Conservation (phyloP, 441 rosid genomes). For the Populus trichocarpa region DNA sequence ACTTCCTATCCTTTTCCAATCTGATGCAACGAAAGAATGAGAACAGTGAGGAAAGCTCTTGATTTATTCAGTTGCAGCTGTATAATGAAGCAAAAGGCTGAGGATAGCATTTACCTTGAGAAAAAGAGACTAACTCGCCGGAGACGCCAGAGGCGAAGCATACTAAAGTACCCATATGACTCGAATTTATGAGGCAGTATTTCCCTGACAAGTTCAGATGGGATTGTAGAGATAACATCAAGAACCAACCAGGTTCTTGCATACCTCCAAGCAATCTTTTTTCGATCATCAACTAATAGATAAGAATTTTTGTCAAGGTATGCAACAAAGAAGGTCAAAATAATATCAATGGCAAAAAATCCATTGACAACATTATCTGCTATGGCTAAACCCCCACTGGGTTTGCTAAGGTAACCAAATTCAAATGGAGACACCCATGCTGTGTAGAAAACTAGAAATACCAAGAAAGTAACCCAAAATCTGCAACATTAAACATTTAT, state of each 20-base stretch:
- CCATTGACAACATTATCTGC: conserved; percentile 64
- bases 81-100: not conserved
- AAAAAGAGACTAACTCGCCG: conserved; percentile 72
- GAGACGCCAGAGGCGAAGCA: conserved; percentile 94
- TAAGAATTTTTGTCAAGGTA: conserved; percentile 67
- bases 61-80: not conserved
- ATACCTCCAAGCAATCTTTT: conserved; percentile 61
- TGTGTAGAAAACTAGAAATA: conserved; percentile 70
- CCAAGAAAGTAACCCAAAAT: conserved; percentile 70
- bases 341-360: conserved; percentile 62
- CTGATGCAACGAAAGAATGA: conserved; percentile 29
- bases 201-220: conserved; percentile 49
- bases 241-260: conserved; percentile 49
- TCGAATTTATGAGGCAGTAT: conserved; percentile 49
- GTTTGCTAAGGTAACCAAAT: conserved; percentile 57
- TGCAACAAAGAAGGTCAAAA: conserved; percentile 79
- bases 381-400: conserved; percentile 41
- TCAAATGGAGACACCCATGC: conserved; percentile 95
- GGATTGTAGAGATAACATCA: conserved; percentile 72
- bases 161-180: conserved; percentile 61
- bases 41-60: not conserved
- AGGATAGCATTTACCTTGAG: conserved; percentile 42
- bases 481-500: conserved; percentile 30
- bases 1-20: conserved; percentile 79
- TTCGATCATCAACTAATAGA: conserved; percentile 60